Conservation (phyloP, 2,329 filamentous ascomycete genomes). For the Kalmusia sp. region DNA sequence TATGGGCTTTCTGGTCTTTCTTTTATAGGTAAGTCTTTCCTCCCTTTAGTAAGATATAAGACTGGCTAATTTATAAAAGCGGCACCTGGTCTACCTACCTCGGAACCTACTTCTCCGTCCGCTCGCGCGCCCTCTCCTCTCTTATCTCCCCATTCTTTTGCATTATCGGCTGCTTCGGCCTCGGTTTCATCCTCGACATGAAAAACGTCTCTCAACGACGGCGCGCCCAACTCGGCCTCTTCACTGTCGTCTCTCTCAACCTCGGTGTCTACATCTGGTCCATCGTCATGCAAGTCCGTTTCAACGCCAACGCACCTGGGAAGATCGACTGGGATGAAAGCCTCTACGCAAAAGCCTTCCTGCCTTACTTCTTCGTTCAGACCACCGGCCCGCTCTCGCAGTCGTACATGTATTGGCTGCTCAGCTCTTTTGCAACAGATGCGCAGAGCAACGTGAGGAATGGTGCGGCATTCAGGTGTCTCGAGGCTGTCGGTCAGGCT, state of each 20-base stretch:
- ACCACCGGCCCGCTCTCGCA: constrained; percentile 46
- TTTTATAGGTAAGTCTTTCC: constrained; percentile 46
- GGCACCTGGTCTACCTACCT: constrained; percentile 57
- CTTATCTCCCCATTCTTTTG: constrained; percentile 59
- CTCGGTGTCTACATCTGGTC: constrained; percentile 60
- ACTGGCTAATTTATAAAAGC: constrained; percentile 26
- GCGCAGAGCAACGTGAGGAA: constrained; percentile 35
- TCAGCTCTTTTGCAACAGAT: constrained; percentile 38
- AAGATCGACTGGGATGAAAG: constrained; percentile 56
- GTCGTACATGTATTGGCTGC: constrained; percentile 41
- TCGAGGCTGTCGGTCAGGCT: constrained; percentile 36
- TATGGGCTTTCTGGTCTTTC: constrained; percentile 58
- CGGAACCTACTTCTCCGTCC: constrained; percentile 54
- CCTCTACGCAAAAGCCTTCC: constrained; percentile 52
- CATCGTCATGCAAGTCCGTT: constrained; percentile 55
- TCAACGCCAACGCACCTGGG: constrained; percentile 49
- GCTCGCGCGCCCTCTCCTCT: constrained; percentile 54
- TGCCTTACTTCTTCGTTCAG: constrained; percentile 59
- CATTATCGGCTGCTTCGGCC: constrained; percentile 58
- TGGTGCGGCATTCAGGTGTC: constrained; percentile 34
- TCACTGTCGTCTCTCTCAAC: constrained; percentile 55
- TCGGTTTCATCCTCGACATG: constrained; percentile 67
- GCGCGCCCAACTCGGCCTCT: constrained; percentile 55
- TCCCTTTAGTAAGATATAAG: background rate
- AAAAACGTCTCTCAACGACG: constrained; percentile 66